Percentiles rank a stretch among this genome's conserved stretches.
phyloP scores from a whole-genome alignment of 352 stramenopile species.

The Globisporangium paddicum region DNA sequence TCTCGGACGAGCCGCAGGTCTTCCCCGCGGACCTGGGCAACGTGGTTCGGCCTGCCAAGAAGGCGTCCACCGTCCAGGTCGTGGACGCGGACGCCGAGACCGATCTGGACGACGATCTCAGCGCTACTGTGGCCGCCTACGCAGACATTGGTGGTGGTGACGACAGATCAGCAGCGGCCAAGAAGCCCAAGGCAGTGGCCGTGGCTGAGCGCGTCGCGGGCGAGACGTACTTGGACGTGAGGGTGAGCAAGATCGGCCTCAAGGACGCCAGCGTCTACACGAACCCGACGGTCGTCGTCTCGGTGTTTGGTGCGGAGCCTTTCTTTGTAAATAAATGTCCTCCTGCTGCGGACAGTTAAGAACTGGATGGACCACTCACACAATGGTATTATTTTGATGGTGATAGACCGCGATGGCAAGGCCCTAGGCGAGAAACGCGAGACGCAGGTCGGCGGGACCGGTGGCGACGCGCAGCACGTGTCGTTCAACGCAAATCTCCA shows the following conservation, averaged over 20 bases:
- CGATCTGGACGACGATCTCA: constrained; percentile 16
- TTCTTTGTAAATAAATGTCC: constrained; percentile 1
- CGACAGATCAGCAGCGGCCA: neutral
- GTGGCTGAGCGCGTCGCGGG: constrained; percentile 12
- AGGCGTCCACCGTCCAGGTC: constrained; percentile 23
- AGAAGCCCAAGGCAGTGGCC: constrained; percentile 9
- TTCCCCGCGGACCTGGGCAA: constrained; percentile 25
- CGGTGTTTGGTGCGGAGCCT: constrained; percentile 35
- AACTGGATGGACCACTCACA: neutral
- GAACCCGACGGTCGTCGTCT: constrained; percentile 62
- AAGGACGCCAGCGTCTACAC: constrained; percentile 61
- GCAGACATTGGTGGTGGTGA: neutral
- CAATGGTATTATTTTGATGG: neutral
- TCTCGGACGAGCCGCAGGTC: constrained; percentile 35
- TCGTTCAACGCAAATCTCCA: constrained; percentile 38
- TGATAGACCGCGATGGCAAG: constrained; percentile 38
- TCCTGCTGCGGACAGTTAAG: neutral
- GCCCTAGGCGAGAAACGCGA: constrained; percentile 53
- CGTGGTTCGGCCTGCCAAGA: constrained; percentile 16
- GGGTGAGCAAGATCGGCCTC: constrained; percentile 49
- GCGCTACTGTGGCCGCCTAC: neutral
- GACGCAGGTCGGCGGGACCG: constrained; percentile 34
- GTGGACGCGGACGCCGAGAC: constrained; percentile 22
- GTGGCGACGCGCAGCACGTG: constrained; percentile 39
- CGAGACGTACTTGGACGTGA: constrained; percentile 47